Evolutionary conservation across 2,329 filamentous ascomycete genomes (phyloP).

Genomic region (Waltergamsia citrina): DNA sequence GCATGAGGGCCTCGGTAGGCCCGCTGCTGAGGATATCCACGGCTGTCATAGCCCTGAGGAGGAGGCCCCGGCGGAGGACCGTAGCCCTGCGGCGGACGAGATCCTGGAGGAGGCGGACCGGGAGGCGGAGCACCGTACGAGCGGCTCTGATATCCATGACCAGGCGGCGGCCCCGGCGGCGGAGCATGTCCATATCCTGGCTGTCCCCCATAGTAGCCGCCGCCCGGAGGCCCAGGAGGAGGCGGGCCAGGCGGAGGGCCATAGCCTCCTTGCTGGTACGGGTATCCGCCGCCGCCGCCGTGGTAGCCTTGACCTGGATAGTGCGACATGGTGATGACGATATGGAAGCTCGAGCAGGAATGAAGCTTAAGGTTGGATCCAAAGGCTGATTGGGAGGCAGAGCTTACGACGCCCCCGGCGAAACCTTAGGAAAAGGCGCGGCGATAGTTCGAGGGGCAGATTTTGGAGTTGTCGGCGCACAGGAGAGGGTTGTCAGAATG

Average conservation of each 20-base stretch:
- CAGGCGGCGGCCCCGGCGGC: constrained; percentile 1
- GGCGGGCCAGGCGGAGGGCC: constrained; percentile 7
- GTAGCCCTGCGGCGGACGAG: constrained; percentile 13
- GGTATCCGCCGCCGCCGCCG: constrained; percentile 26
- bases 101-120: constrained; percentile 10
- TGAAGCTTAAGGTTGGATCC: too few species aligned
- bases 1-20: constrained; percentile 14
- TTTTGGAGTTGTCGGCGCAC: too few species aligned
- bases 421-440: neutral
- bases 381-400: too few species aligned
- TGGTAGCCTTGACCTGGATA: constrained; percentile 31
- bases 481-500: too few species aligned
- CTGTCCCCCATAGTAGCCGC: constrained; percentile 7
- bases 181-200: constrained; percentile 6
- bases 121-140: constrained; percentile 8
- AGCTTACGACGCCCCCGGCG: too few species aligned
- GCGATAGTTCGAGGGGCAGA: neutral
- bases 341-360: neutral
- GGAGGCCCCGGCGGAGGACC: constrained; percentile 25
- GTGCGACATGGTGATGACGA: constrained; percentile 18
- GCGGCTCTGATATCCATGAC: constrained; percentile 1
- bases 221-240: constrained; percentile 13
- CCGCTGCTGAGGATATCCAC: constrained; percentile 33
- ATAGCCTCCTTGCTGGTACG: constrained; percentile 14
- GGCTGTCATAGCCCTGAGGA: constrained; percentile 31